Percentiles rank a stretch among this genome's conserved stretches.
These are phyloP conservation scores for Podaxis sp. DNA, from an alignment of 768 basidiomycete species.

Conservation along the genomic window DNA sequence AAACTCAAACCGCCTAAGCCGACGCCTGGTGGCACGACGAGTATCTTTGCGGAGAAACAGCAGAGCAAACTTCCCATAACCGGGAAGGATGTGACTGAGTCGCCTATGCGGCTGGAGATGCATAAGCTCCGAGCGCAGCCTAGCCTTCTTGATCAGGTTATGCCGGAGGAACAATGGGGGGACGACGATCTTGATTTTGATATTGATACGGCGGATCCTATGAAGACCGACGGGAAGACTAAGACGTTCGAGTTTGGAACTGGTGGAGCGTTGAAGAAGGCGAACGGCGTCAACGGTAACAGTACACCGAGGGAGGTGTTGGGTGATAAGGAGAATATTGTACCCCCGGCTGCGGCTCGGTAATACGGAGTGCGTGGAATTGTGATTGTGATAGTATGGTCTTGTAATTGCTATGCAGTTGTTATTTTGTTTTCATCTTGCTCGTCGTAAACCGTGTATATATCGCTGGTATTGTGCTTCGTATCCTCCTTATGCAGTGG, in stretches of 20 bases:
- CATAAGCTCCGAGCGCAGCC: constrained; percentile 35
- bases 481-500: neutral
- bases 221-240: constrained; percentile 14
- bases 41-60: constrained; percentile 48
- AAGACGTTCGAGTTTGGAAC: constrained; percentile 21
- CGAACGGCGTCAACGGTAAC: constrained; percentile 19
- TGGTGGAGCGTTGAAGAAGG: constrained; percentile 18
- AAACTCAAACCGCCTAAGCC: constrained; percentile 51
- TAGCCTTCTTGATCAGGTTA: constrained; percentile 58
- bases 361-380: neutral
- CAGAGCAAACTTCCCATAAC: constrained; percentile 21
- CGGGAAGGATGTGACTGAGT: constrained; percentile 39
- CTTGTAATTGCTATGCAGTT: neutral
- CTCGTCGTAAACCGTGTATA: neutral
- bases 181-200: constrained; percentile 42
- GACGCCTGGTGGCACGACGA: constrained; percentile 49
- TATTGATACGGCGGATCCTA: constrained; percentile 25
- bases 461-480: neutral
- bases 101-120: constrained; percentile 53
- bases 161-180: constrained; percentile 55
- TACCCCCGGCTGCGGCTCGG: constrained; percentile 17
- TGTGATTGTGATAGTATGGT: constrained; percentile 6
- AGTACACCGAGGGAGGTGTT: constrained; percentile 37
- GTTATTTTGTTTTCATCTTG: neutral
- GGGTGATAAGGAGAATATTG: constrained; percentile 53